Conservation (phyloP, 2,329 filamentous ascomycete species). For the Hypoxylon sp. region DNA sequence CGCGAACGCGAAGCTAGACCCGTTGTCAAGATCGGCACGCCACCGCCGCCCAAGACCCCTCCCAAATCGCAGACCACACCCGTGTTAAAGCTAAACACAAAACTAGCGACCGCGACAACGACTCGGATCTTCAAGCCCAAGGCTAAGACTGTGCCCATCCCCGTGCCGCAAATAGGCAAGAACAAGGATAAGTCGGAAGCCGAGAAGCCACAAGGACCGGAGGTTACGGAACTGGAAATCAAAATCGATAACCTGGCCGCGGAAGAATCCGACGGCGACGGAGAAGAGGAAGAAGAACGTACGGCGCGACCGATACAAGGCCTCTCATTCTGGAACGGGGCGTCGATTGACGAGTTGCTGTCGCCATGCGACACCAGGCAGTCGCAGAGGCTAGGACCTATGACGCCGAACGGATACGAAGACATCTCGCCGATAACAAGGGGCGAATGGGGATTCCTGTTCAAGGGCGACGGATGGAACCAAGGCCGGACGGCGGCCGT, state of each 20-base stretch:
- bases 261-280: slow-evolving; percentile 54
- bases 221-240: slow-evolving; percentile 22
- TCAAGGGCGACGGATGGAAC: slow-evolving; percentile 64
- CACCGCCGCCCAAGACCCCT: slow-evolving; percentile 38
- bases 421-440: slow-evolving; percentile 75
- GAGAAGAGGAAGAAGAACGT: slow-evolving; percentile 53
- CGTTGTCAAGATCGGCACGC: slow-evolving; percentile 41
- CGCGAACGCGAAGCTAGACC: slow-evolving; percentile 35
- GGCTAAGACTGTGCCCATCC: slow-evolving; percentile 33
- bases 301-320: slow-evolving; percentile 48
- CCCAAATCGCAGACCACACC: slow-evolving; percentile 47
- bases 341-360: slow-evolving; percentile 63
- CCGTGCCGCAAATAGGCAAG: not conserved
- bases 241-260: slow-evolving; percentile 18
- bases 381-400: slow-evolving; percentile 60
- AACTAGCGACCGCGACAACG: slow-evolving; percentile 44
- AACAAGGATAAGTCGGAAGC: not conserved
- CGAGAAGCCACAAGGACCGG: not conserved
- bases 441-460: slow-evolving; percentile 75
- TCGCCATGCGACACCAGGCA: slow-evolving; percentile 42
- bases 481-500: slow-evolving; percentile 65
- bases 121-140: slow-evolving; percentile 46
- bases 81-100: slow-evolving; percentile 51
- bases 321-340: slow-evolving; percentile 43
- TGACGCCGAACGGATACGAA: slow-evolving; percentile 72